These are phyloP conservation scores for Cercophora scortea DNA, from an alignment of 495 filamentous ascomycete species.

Conservation along the genomic window DNA sequence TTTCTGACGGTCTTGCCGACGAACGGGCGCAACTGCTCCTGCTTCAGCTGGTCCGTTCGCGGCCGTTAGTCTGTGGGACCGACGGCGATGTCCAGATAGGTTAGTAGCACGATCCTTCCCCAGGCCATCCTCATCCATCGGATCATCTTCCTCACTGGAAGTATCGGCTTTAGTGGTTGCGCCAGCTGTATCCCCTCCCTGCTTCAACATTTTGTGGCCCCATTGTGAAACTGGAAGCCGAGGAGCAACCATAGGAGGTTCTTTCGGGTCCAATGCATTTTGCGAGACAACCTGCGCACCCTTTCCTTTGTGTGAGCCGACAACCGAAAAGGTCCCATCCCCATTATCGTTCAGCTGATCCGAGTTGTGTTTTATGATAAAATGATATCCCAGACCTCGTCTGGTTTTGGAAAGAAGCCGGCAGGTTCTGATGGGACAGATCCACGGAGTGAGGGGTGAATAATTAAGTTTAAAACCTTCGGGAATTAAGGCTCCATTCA, in stretches of 20 bases:
- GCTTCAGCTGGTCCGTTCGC: too few species aligned
- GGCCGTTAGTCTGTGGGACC: too few species aligned
- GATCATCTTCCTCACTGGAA: too few species aligned
- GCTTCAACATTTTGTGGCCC: background rate
- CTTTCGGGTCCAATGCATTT: constrained; percentile 1
- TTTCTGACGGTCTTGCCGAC: too few species aligned
- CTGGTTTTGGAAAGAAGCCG: background rate
- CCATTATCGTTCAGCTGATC: constrained; percentile 5
- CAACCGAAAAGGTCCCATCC: constrained; percentile 8
- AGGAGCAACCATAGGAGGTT: background rate
- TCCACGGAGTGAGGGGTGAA: constrained; percentile 3
- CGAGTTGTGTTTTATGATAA: background rate
- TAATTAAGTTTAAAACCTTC: constrained; percentile 8
- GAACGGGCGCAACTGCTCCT: too few species aligned
- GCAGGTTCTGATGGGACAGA: constrained; percentile 14
- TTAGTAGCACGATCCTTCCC: too few species aligned
- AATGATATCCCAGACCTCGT: constrained; percentile 3
- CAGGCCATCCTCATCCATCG: too few species aligned
- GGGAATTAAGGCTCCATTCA: constrained; percentile 8
- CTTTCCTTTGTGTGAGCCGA: background rate
- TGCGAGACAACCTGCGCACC: constrained; percentile 6
- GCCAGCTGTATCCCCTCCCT: background rate
- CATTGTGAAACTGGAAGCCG: background rate
- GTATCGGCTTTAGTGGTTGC: too few species aligned
- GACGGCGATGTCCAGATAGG: too few species aligned